Evolutionary conservation across 73 alveolate species (phyloP), one percentile per base, ranked within the genome.

Genomic region (Stentor coeruleus): DNA sequence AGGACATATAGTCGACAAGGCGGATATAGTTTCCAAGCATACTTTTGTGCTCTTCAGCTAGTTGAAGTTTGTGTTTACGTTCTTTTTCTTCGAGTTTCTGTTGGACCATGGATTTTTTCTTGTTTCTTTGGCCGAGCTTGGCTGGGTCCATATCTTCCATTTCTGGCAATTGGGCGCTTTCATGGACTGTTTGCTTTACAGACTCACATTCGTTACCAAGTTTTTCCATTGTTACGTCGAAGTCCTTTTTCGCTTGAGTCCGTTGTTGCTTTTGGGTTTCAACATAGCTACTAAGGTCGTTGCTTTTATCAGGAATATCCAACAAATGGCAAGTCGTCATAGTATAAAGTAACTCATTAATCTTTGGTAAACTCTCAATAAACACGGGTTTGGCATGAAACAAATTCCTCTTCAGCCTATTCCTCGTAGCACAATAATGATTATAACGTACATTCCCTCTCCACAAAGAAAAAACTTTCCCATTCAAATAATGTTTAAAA

Each of bases 121-220:
- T 97, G 37, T 92, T 92, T 88, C 93, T 88, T 87, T 97, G 95
- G 42, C 98, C 98, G 82, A 95, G 92, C 79, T 97, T 94, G 0
- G 98, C 91, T 58, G 96, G 96, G 82, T 97, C 99, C 39, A 96
- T 86, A 85, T 97, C 99, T 89, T 94, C 98, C 79, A 92, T 90
- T 66, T 95, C 98, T 74, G 97, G 93, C 6, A 94, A 90, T 66
- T 89, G 89, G 35, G 95, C 87, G 59, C 92, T 82, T 49, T 93
- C 95, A n/a, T 84, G 76, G 14, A 93, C 98, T 28, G 82, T 89
- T 26, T 74, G 77, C 58, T 85, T 88, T 15, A 93, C 88, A 38
- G 80, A 83, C 49, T 91, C 95, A n/a, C 93, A 88, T 57, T 86
- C 86, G 76, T 76, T 83, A 38, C 88, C 83, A 20, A 94, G 82